Base-by-base conservation (phyloP, 371 early-diverging fungal genomes). In the Mortierella sp. region DNA sequence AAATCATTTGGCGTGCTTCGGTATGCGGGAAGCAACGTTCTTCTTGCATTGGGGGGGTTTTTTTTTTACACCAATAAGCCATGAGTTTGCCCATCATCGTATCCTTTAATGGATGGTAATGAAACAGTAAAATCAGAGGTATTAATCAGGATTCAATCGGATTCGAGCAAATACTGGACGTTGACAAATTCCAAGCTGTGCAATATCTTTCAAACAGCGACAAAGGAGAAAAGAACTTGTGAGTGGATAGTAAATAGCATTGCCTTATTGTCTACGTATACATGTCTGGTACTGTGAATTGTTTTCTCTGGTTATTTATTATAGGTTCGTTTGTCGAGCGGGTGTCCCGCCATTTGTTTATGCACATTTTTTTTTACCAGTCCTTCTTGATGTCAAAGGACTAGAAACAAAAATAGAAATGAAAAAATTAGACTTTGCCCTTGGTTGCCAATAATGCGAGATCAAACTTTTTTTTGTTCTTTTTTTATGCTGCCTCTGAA, bases 311-410 rank as follows among this genome's bases (percentile, higher is more conserved):
- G 16, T n/a, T 32, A 8, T 24, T 13, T 33, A 58, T 32, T 32
- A 60, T 33, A 8, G 36, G 7, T 60, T 6, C 3, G 4, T 61
- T 43, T n/a, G 21, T 19, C n/a, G 36, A 36, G 36, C 36, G 36
- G 36, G 36, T 36, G 6, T 3, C 36, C 36, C 36, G 36, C 50
- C 32, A 15, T 67, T 67, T 33, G 32, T 41, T 57, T 16, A 22
- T 59, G 22, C 13, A 24, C 15, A 36, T 57, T 48, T 33, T 50
- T 43, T 33, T 58, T 82, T 89, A 88, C 92, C 92, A 92, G 63
- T 91, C 91, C 84, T 92, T 92, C 87, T 88, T 89, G 83, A 92
- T 91, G 75, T 90, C 88, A 76, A 92, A 91, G 40, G 87, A 87
- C 77, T 77, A 65, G 41, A 57, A 41, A 24, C 15, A 53, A 38